A percentile compares a stretch with the other conserved stretches of the same genome.
Conservation (phyloP, 306 rosid genomes). For the Dryas octopetala region DNA sequence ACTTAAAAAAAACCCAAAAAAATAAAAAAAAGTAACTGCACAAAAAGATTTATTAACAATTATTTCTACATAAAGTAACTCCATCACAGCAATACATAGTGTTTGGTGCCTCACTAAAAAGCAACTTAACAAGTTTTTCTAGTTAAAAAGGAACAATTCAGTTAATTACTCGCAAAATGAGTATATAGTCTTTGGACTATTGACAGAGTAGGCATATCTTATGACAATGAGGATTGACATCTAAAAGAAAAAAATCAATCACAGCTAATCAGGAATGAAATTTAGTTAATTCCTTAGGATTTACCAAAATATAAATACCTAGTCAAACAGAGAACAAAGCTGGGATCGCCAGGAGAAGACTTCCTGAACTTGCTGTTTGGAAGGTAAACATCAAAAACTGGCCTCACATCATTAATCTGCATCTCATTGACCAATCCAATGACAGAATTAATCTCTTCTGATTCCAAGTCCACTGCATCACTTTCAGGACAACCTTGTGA, state of each 20-base stretch:
- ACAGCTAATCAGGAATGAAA: neutral
- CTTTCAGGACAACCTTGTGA: constrained; percentile 33
- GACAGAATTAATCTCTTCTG: constrained; percentile 32
- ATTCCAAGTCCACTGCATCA: constrained; percentile 31
- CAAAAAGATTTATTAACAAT: neutral
- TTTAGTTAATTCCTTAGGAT: constrained; percentile 6
- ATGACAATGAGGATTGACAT: neutral
- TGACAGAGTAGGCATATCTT: neutral
- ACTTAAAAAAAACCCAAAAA: neutral
- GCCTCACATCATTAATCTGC: constrained; percentile 51
- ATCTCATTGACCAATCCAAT: constrained; percentile 39
- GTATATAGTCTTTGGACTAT: neutral
- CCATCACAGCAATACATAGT: neutral
- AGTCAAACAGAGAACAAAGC: constrained; percentile 60
- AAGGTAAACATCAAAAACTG: constrained; percentile 65
- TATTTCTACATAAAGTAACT: neutral
- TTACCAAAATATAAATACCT: constrained; percentile 46
- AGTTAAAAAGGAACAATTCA: neutral
- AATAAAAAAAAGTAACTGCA: neutral
- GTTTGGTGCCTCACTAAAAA: neutral
- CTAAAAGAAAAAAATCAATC: neutral
- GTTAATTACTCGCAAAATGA: neutral
- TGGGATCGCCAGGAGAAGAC: constrained; percentile 72
- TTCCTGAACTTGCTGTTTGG: constrained; percentile 84
- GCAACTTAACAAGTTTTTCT: neutral